A percentile compares a stretch with the other conserved stretches of the same genome.
These are phyloP conservation scores for Colletotrichum lupini DNA, from an alignment of 2,329 filamentous ascomycete species.

Conservation along the genomic window DNA sequence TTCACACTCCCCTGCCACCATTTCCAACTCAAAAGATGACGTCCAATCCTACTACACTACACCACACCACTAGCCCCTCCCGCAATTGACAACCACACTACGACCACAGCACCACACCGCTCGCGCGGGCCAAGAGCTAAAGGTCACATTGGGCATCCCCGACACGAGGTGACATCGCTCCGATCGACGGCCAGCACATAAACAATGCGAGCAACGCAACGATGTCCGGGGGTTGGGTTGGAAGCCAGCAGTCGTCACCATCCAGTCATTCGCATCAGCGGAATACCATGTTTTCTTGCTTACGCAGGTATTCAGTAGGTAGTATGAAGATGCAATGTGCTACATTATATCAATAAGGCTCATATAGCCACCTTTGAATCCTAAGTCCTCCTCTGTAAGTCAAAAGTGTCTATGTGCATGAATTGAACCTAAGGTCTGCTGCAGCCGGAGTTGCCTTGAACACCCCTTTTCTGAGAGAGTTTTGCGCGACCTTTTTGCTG, in stretches of 20 bases:
- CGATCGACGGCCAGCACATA: not conserved
- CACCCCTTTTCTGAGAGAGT: not conserved
- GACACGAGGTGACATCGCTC: not conserved
- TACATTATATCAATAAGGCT: not conserved
- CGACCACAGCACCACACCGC: not conserved
- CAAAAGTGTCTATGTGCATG: constrained; percentile 23
- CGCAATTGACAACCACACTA: not conserved
- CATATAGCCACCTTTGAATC: not conserved
- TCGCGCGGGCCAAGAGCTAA: not conserved
- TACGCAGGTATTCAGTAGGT: too few relatives aligned
- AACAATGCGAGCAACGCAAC: not conserved
- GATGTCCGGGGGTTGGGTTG: not conserved
- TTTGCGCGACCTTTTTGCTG: not conserved
- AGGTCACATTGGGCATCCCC: not conserved
- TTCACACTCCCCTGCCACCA: too few relatives aligned
- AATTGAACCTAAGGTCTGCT: constrained; percentile 14
- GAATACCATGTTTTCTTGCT: not conserved
- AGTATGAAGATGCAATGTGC: not conserved
- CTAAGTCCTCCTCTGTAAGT: not conserved
- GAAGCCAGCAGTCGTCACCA: not conserved
- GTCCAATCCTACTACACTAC: not conserved
- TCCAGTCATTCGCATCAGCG: not conserved
- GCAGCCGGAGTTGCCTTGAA: not conserved
- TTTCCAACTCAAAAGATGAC: too few relatives aligned
- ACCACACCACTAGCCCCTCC: not conserved